Evolutionary conservation across 148 eudicot species (phyloP).

Genomic region (Beta vulgaris): DNA sequence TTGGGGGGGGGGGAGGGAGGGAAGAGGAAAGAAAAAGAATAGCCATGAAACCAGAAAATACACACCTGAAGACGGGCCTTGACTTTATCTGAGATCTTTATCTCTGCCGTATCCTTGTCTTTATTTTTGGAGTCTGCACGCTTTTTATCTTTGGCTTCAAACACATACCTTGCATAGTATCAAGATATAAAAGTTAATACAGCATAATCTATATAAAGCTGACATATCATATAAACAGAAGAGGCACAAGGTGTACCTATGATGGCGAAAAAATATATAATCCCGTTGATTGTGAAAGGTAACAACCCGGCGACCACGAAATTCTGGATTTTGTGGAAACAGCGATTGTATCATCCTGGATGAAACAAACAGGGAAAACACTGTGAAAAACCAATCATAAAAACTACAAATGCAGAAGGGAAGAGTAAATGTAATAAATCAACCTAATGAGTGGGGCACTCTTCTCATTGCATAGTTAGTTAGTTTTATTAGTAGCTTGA

Average conservation of each 20-base stretch:
- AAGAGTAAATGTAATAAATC: too few species aligned
- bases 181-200: constrained; percentile 13
- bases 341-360: constrained; percentile 82
- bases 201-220: neutral
- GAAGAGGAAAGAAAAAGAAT: neutral
- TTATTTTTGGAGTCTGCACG: constrained; percentile 40
- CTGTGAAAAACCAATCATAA: constrained; percentile 11
- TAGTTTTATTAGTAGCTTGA: too few species aligned
- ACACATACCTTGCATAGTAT: constrained; percentile 56
- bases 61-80: constrained; percentile 85
- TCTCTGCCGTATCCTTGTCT: constrained; percentile 40
- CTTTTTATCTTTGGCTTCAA: constrained; percentile 76
- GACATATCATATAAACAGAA: neutral
- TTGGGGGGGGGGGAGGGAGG: too few species aligned
- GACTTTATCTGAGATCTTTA: constrained; percentile 40
- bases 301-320: constrained; percentile 89
- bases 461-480: too few species aligned
- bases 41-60: constrained; percentile 11
- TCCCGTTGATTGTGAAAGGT: constrained; percentile 98
- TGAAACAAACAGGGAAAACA: constrained; percentile 9
- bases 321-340: constrained; percentile 89
- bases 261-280: constrained; percentile 95
- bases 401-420: neutral
- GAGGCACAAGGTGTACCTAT: constrained; percentile 50
- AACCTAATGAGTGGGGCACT: too few species aligned